Evolutionary conservation across 495 filamentous ascomycete species (phyloP).

Genomic region (Aspergillus biplanus): DNA sequence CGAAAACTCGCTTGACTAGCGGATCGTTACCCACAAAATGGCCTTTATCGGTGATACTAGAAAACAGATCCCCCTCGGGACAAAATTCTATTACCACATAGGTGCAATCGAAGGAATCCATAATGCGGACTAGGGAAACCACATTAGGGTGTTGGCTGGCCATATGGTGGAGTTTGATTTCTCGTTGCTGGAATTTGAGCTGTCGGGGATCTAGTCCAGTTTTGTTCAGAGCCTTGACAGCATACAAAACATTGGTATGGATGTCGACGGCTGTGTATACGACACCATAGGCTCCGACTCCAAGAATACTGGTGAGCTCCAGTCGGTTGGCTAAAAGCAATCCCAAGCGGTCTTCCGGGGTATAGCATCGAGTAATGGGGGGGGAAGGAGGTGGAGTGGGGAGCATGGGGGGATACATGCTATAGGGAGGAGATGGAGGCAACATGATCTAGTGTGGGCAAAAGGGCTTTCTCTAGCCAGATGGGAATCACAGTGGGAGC

Average conservation of each 20-base stretch:
- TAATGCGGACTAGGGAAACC: constrained; percentile 90
- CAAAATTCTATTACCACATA: constrained; percentile 98
- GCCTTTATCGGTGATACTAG: constrained; percentile 92
- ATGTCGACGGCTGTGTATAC: constrained; percentile 94
- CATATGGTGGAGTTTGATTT: constrained; percentile 88
- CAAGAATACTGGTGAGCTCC: constrained; percentile 82
- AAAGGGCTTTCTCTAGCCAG: not conserved
- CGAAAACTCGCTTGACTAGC: constrained; percentile 83
- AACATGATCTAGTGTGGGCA: constrained; percentile 18
- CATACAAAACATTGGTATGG: constrained; percentile 79
- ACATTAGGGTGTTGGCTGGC: constrained; percentile 91
- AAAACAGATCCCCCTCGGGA: constrained; percentile 95
- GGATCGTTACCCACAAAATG: constrained; percentile 92
- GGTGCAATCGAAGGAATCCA: constrained; percentile 90
- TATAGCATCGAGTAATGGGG: constrained; percentile 52
- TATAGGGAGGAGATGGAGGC: constrained; percentile 25
- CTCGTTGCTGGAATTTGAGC: constrained; percentile 84
- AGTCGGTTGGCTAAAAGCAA: constrained; percentile 79
- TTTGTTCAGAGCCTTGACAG: constrained; percentile 97
- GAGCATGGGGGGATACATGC: constrained; percentile 56
- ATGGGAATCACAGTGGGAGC: not conserved
- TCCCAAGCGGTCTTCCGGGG: constrained; percentile 86
- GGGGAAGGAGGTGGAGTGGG: constrained; percentile 67
- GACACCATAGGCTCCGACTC: constrained; percentile 94
- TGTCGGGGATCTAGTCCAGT: constrained; percentile 85